Evolutionary conservation across 2,329 filamentous ascomycete genomes (phyloP), one percentile per base, ranked within the genome.

Genomic region (Xylaria sp.): DNA sequence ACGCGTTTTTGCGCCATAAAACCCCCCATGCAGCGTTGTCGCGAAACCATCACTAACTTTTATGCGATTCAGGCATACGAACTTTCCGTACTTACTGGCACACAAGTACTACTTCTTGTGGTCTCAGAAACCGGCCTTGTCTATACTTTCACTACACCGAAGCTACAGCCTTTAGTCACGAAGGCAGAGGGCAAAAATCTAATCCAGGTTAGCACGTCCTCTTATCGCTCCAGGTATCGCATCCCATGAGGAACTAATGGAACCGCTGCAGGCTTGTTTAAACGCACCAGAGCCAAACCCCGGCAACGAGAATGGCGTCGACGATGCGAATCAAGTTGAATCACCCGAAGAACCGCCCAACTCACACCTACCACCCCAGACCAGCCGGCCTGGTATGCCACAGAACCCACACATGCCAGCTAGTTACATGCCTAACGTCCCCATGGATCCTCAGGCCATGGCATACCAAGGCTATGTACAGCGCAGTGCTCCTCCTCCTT

Each of bases 161-260:
- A 99, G 86, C 90, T 99, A 65, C 96, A 98, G 84, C 96, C 96
- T 71, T 89, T 99, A 62, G 96, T 98, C 75, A 99, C 96, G 71
- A 98, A 98, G 85, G 92, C 96, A 19, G 96, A 98, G 83, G 96
- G 96, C 84, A 99, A 99, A 89, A 99, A 99, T 81, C 85, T 99
- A 73, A 98, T 99, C 75, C 96, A 99, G 90, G 96, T 98, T 76
- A 60, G 79, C 75, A 19, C 27, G 39, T n/a, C 50, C 64, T 59
- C 54, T 42, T 27, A 57, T 64, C 32, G 50, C 57, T 30, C 17
- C 34, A 42, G 47, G 53, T 36, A 58, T 59, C 30, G 32, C 50
- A 56, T 47, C 47, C 39, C 59, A 62, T 50, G 45, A 27, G 69
- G 62, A 70, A 70, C 81, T 84, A 74, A 83, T 78, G 34, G 60